Base-by-base conservation (phyloP, 495 filamentous ascomycete genomes). In the Podospora sp. region DNA sequence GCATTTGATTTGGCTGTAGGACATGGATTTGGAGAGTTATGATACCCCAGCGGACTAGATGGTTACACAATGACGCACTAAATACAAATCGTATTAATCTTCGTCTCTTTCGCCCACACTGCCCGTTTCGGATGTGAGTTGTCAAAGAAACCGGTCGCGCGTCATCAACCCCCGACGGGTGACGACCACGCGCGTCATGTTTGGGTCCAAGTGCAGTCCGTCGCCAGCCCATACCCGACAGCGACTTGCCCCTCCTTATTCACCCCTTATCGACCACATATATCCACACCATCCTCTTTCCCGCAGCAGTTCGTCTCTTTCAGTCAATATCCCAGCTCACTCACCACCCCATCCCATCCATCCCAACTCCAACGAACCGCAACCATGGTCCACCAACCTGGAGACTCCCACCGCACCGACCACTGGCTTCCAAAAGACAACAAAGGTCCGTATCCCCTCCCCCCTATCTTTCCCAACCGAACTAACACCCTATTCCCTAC, bases 381-480 rank as follows among this genome's bases (percentile, higher is more conserved):
- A 69, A 76, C 69, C 9, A 82, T 82, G 80, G 80, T 79, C 55
- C 71, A 77, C 20, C 81, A 83, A 68, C 76, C 80, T 69, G 79
- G 80, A 36, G 75, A 84, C n/a, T 62, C 79, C 36, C 63, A 76
- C 24, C 77, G 72, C 16, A 33, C 57, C 9, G 80, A 80, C 63
- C 69, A 65, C 51, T 88, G 85, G 85, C 78, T 87, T 16, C 84
- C 85, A 1, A 72, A 78, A 0, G 85, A 88, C 72, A 76, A 83
- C 67, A 83, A 83, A 22, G 14, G 40, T 46, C 40, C 4, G 40
- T 46, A 46, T 18, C 40, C 12, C 33, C 12, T 36, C 33, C 33
- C 40, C 40, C 40, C 14, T 46, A 2, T 2, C 40, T 2, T 18
- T 14, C 40, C 12, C 40, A 14, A 12, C 29, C 29, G 8, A 33